Base-by-base conservation (phyloP, 2,329 filamentous ascomycete species). In the Bipolaris gigantea region DNA sequence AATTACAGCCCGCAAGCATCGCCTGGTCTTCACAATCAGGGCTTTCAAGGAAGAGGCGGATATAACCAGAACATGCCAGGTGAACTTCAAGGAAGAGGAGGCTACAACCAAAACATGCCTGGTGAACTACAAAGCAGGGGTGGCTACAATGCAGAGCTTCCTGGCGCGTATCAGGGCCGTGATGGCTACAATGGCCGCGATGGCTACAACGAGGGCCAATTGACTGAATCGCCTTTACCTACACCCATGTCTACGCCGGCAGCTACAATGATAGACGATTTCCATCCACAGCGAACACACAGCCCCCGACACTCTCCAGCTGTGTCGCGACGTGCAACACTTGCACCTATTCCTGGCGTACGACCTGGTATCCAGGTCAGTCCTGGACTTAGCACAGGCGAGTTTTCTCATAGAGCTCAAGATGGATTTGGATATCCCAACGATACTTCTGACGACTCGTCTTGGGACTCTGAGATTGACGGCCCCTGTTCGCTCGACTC, bases 381-480 rank as follows among this genome's bases (percentile, higher is more conserved):
- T 23, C 65, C 59, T 21, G 66, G 67, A 21, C 61, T 70, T 7
- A 63, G 63, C 19, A 61, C 59, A 27, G 69, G 71, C 43, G 49
- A 67, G 1, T 65, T 59, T 47, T 73, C 71, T 2, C 64, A 67
- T 48, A 64, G 61, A n/a, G 65, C 71, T 3, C 68, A 66, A 15
- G 57, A 69, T 9, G 66, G 70, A 30, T 59, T 64, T n/a, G 65
- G 64, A 38, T 64, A 66, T 7, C 59, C 66, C 2, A 65, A 63
- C n/a, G 67, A 71, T 11, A 54, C 72, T 7, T 73, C 71, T 16
- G 74, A 76, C 40, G 70, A 76, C 42, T 71, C 72, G 18, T 72
- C 68, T 32, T 77, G 75, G 75, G 75, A 76, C 54, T 75, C 72
- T 13, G 75, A 77, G 38, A 57, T 76, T 30, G 74, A 75, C 41